Evolutionary conservation across 164 flowering plant genomes (phyloP), one percentile per base, ranked within the genome.

Genomic region (Echeveria elegans): DNA sequence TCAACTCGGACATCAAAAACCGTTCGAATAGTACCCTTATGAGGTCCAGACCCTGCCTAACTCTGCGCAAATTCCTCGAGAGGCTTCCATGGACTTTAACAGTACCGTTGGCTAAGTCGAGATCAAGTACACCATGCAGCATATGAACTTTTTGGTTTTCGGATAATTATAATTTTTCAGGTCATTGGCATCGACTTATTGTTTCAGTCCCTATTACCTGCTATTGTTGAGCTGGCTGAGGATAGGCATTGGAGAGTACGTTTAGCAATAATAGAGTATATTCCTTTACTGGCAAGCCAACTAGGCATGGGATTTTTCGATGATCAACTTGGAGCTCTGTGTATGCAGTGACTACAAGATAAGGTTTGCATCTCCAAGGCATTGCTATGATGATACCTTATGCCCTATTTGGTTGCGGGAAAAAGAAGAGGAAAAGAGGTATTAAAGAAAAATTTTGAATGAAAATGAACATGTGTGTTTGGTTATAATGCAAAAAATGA

Each of bases 161-260:
- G n/a, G 37, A 3, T 34, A 34, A 34, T 34, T 3, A 7, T 34
- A 3, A 34, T 34, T 50, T 23, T 81, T 75, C 90, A 92, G 98
- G 98, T 92, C 36, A 90, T 92, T 82, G 98, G 98, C 73, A 92
- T 92, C 73, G 98, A 92, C 80, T 75, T 92, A 48, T 72, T 92
- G 63, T 92, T 96, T 61, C 97, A 92, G 65, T 92, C 97, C 1
- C 72, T 92, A 2, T 71, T 92, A 76, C 97, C 97, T 26, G 96
- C 97, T 21, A 92, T 92, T 76, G 96, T 92, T 68, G 97, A 92
- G 82, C 94, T 92, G 72, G 97, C 97, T 19, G 97, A 89, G 78
- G 97, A 92, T 77, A 82, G 97, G 64, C 97, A 92, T 70, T 92
- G 97, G 97, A 87, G 97, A 73, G 97, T 91, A 63, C 85, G 96